Percentiles rank a stretch among this genome's conserved stretches.
These are phyloP conservation scores for Pythium insidiosum DNA, from an alignment of 352 stramenopile species.

Conservation along the genomic window DNA sequence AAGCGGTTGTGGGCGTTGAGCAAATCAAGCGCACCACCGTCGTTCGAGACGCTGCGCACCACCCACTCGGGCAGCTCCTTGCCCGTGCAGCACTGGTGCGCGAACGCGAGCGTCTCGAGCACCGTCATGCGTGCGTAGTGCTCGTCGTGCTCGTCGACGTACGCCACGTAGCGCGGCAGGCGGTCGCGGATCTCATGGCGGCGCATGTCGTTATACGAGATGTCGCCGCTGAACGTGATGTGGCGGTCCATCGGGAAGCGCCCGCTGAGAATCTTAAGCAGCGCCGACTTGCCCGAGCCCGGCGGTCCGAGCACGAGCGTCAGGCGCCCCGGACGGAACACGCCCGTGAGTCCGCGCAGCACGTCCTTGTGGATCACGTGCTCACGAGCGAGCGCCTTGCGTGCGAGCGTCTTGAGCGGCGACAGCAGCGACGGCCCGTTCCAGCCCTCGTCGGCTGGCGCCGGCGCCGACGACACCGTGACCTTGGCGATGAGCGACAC, in stretches of 20 bases:
- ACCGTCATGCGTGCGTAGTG: conserved; percentile 40
- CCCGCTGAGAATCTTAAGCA: conserved; percentile 44
- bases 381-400: conserved; percentile 8
- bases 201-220: conserved; percentile 36
- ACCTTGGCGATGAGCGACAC: conserved; percentile 29
- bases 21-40: conserved; percentile 25
- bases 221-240: conserved; percentile 29
- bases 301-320: conserved; percentile 47
- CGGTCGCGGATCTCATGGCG: conserved; percentile 17
- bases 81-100: conserved; percentile 27
- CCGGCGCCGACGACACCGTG: conserved; percentile 5
- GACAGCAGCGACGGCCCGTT: conserved; percentile 35
- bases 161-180: conserved; percentile 35
- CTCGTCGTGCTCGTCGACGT: conserved; percentile 35
- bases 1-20: conserved; percentile 25
- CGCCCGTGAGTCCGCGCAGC: conserved; percentile 30
- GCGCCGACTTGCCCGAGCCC: conserved; percentile 28
- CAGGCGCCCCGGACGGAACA: conserved; percentile 34
- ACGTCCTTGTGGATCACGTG: conserved; percentile 38
- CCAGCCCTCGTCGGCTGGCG: not conserved
- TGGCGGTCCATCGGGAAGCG: conserved; percentile 39
- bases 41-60: conserved; percentile 23
- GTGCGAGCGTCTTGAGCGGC: conserved; percentile 20
- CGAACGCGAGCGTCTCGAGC: conserved; percentile 49
- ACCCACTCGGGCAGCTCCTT: conserved; percentile 28